These are phyloP conservation scores for Leptodontidium sp. DNA, from an alignment of 2,329 filamentous ascomycete species.

Conservation along the genomic window DNA sequence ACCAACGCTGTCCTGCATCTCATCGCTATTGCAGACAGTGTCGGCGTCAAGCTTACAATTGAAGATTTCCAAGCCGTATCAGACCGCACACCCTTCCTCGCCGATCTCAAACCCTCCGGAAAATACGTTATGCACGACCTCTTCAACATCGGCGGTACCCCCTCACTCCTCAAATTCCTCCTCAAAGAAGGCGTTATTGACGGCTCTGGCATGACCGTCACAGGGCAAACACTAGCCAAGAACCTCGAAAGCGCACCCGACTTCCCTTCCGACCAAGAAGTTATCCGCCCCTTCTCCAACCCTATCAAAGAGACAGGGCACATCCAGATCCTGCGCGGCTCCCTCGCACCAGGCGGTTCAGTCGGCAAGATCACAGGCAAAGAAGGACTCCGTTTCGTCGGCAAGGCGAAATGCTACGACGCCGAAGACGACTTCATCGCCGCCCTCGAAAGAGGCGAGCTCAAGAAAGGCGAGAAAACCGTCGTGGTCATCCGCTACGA, in stretches of 20 bases:
- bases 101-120: slow-evolving; percentile 81
- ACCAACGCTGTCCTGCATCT: slow-evolving; percentile 88
- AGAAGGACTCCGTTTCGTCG: slow-evolving; percentile 72
- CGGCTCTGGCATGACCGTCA: slow-evolving; percentile 67
- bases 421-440: slow-evolving; percentile 73
- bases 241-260: slow-evolving; percentile 66
- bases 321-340: slow-evolving; percentile 76
- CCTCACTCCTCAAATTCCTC: slow-evolving; percentile 64
- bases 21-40: slow-evolving; percentile 83
- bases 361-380: slow-evolving; percentile 83
- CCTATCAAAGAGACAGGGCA: slow-evolving; percentile 77
- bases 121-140: slow-evolving; percentile 69
- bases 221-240: slow-evolving; percentile 64
- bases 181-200: slow-evolving; percentile 65
- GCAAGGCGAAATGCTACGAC: slow-evolving; percentile 76
- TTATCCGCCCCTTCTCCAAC: slow-evolving; percentile 72
- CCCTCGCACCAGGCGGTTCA: slow-evolving; percentile 72
- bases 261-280: slow-evolving; percentile 74
- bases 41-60: slow-evolving; percentile 82
- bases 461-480: slow-evolving; percentile 79
- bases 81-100: slow-evolving; percentile 80
- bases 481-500: slow-evolving; percentile 80
- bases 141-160: slow-evolving; percentile 63
- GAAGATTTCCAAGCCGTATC: slow-evolving; percentile 88
- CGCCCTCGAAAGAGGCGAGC: slow-evolving; percentile 71